Base-by-base conservation (phyloP, 192 early-diverging fungal species). In the Gigaspora rosea region DNA sequence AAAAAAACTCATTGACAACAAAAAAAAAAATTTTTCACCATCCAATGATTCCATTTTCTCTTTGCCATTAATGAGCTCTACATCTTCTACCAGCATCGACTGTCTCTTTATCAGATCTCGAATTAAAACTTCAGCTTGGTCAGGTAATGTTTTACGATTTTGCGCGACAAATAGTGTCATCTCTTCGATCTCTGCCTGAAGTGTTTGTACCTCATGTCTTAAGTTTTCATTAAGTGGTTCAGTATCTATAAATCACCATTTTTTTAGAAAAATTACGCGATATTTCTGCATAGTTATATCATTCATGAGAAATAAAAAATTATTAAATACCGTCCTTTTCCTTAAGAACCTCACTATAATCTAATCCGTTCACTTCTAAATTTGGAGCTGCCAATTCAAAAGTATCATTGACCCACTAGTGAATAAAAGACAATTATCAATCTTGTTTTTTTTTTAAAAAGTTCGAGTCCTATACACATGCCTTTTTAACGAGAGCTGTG, bases 361-460 rank as follows among this genome's bases (percentile, higher is more conserved):
- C n/a, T 22, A 71, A 52, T 54, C 48, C 52, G 27, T 71, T 71
- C 15, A 71, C 70, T 35, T 54, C 20, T 5, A 71, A 35, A 56
- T 71, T 71, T 35, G 70, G 70, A 16, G 70, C 32, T 12, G 20
- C 20, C 2, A 71, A 54, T 32, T 71, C 46, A 56, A 71, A 71
- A 49, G 70, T 71, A 33, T 71, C 35, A n/a, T 71, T 20, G 27
- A 56, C 13, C 70, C 70, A 71, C 70, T 71, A 36, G 3, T 32
- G 52, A 8, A 27, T 27, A 27, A 71, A 71, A 8, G 22, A 65
- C 1, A 16, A 35, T 65, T 10, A 16, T 32, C 1, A 65, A 27
- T 0, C 27, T 27, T 27, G 27, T 27, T 27, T 33, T 6, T 27
- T n/a, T 5, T 16, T 33, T 2, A 15, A 18, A 56, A 56, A 18